Evolutionary conservation across 805 yeast species (phyloP).

Genomic region (Candida loeiensis): DNA sequence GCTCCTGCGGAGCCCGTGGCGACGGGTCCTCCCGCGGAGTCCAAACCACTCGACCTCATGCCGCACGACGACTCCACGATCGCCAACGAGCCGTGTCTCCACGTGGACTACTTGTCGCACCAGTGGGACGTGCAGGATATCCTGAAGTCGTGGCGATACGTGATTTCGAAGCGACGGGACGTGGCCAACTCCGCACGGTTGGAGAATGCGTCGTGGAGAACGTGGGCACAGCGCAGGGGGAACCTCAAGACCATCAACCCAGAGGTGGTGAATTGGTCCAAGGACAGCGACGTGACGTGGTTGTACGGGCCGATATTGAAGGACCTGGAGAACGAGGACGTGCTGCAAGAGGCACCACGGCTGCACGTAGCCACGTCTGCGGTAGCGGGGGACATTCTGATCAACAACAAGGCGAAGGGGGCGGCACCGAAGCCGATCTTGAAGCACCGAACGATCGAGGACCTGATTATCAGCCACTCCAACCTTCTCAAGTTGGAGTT

Average conservation of each 20-base stretch:
- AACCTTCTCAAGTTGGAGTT: constrained; percentile 40
- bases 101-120: constrained; percentile 93
- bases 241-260: constrained; percentile 79
- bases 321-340: constrained; percentile 24
- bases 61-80: constrained; percentile 88
- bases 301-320: constrained; percentile 83
- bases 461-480: constrained; percentile 66
- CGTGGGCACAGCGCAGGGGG: constrained; percentile 83
- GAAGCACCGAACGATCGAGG: constrained; percentile 82
- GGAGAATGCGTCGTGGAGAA: constrained; percentile 89
- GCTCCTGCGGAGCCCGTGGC: too few species aligned
- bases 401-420: constrained; percentile 27
- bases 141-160: constrained; percentile 93
- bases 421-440: constrained; percentile 70
- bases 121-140: constrained; percentile 95
- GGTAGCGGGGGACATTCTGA: constrained; percentile 45
- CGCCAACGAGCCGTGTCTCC: constrained; percentile 75
- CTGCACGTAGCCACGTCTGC: constrained; percentile 35
- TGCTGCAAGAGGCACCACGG: constrained; percentile 3
- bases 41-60: constrained; percentile 34
- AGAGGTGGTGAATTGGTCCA: constrained; percentile 82
- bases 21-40: background rate
- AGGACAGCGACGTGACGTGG: constrained; percentile 97
- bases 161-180: constrained; percentile 75
- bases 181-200: constrained; percentile 60